Percentiles rank a stretch among this genome's conserved stretches.
These are phyloP conservation scores for Wallacemonas sp. DNA, from an alignment of 208 protist species.

Conservation along the genomic window DNA sequence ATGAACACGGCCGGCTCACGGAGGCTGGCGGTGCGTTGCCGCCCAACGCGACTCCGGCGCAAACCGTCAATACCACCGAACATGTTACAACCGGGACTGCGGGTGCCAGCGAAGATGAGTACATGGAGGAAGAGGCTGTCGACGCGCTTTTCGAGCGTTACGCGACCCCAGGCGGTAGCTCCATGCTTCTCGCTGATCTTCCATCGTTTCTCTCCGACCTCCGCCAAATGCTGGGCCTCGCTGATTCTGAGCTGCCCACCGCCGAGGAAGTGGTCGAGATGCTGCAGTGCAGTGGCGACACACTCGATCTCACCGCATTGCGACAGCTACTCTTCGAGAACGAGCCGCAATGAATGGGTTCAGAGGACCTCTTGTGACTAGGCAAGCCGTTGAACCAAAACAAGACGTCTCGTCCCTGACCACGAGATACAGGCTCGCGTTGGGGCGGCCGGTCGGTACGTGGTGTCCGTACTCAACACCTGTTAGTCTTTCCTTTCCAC, in stretches of 20 bases:
- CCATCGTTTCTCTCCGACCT: conserved; percentile 60
- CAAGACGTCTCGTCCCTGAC: no score
- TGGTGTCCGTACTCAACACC: no score
- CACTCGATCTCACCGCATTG: conserved; percentile 68
- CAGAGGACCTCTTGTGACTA: no score
- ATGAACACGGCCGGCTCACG: conserved; percentile 69
- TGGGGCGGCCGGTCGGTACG: no score
- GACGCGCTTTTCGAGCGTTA: conserved; percentile 59
- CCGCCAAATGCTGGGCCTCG: conserved; percentile 33
- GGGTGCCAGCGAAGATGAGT: conserved; percentile 5
- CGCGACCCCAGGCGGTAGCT: conserved; percentile 41
- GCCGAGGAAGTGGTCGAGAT: conserved; percentile 47
- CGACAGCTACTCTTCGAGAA: conserved; percentile 63
- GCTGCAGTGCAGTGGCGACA: conserved; percentile 42
- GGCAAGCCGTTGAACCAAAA: no score
- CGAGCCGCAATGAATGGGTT: background rate
- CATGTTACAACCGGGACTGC: background rate
- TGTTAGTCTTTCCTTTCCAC: no score
- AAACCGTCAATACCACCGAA: background rate
- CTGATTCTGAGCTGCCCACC: conserved; percentile 45
- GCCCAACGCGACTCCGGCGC: background rate
- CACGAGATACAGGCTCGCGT: no score
- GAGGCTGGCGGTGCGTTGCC: conserved; percentile 14
- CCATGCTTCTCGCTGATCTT: conserved; percentile 32
- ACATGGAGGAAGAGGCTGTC: conserved; percentile 37